These are phyloP conservation scores for Russula lepida DNA, from an alignment of 768 basidiomycete genomes.

Conservation along the genomic window DNA sequence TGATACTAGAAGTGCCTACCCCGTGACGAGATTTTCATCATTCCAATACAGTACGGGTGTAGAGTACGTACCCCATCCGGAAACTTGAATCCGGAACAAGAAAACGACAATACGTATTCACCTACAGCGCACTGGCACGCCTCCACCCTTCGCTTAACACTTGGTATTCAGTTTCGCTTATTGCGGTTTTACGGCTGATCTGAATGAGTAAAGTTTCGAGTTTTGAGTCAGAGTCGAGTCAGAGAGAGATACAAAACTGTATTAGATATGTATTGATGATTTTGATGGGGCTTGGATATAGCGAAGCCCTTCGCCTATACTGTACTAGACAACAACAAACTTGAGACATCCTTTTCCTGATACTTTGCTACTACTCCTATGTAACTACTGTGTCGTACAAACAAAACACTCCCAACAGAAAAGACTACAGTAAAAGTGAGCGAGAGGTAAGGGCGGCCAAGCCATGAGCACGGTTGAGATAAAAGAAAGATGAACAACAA, in stretches of 20 bases:
- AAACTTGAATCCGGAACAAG: too few relatives aligned
- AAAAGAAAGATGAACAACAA: neutral
- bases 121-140: too few relatives aligned
- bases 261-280: neutral
- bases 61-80: too few relatives aligned
- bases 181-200: neutral
- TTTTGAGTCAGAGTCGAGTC: neutral
- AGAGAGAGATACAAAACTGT: neutral
- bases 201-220: neutral
- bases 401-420: neutral
- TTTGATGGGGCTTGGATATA: slow-evolving; percentile 32
- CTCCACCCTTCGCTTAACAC: too few relatives aligned
- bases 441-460: neutral
- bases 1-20: too few relatives aligned
- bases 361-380: slow-evolving; percentile 21
- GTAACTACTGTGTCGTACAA: slow-evolving; percentile 14
- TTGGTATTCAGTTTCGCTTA: neutral
- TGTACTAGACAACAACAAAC: slow-evolving; percentile 15
- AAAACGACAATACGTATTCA: too few relatives aligned
- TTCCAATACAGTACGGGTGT: too few relatives aligned
- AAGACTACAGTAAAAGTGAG: neutral
- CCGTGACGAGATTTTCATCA: too few relatives aligned
- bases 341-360: slow-evolving; percentile 1
- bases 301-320: slow-evolving; percentile 54
- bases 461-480: neutral